Evolutionary conservation across 2,329 filamentous ascomycete species (phyloP).

Genomic region (Calonectria multiphialidica): DNA sequence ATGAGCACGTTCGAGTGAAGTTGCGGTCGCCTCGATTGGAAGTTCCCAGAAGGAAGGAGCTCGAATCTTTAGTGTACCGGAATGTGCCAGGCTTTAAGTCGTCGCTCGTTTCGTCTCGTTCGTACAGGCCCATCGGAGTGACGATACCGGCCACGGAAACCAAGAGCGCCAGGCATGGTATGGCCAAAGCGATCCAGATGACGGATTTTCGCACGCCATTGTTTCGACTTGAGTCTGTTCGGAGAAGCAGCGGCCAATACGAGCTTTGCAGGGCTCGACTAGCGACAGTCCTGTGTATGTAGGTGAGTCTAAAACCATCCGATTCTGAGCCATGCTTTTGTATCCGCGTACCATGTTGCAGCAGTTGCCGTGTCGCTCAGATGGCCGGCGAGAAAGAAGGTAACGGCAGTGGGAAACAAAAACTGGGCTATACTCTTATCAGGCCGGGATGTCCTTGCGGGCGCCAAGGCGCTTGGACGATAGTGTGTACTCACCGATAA

Average conservation of each 20-base stretch:
- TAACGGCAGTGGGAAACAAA: slow-evolving; percentile 50
- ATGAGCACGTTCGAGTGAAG: slow-evolving; percentile 37
- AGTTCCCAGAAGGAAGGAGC: slow-evolving; percentile 54
- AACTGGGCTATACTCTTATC: slow-evolving; percentile 47
- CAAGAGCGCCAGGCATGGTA: slow-evolving; percentile 46
- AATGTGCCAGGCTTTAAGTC: slow-evolving; percentile 41
- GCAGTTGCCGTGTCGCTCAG: slow-evolving; percentile 51
- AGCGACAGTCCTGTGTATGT: slow-evolving; percentile 30
- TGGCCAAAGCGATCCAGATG: slow-evolving; percentile 22
- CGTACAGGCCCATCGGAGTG: slow-evolving; percentile 59
- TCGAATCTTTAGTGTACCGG: slow-evolving; percentile 51
- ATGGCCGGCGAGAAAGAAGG: slow-evolving; percentile 50
- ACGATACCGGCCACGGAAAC: slow-evolving; percentile 56
- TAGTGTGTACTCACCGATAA: slow-evolving; percentile 30
- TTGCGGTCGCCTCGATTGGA: slow-evolving; percentile 43
- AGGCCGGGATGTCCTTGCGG: background rate
- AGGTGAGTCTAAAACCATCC: background rate
- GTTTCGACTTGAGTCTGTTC: slow-evolving; percentile 49
- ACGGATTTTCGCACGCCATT: slow-evolving; percentile 45
- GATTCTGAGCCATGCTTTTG: no score
- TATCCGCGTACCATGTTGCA: slow-evolving; percentile 49
- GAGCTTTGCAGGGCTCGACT: slow-evolving; percentile 50
- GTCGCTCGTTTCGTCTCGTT: slow-evolving; percentile 39
- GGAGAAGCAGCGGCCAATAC: slow-evolving; percentile 56
- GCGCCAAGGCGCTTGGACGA: background rate